Percentiles rank a stretch among this genome's conserved stretches.
These are phyloP conservation scores for Trametes sanguinea DNA, from an alignment of 768 basidiomycete genomes.

Conservation along the genomic window DNA sequence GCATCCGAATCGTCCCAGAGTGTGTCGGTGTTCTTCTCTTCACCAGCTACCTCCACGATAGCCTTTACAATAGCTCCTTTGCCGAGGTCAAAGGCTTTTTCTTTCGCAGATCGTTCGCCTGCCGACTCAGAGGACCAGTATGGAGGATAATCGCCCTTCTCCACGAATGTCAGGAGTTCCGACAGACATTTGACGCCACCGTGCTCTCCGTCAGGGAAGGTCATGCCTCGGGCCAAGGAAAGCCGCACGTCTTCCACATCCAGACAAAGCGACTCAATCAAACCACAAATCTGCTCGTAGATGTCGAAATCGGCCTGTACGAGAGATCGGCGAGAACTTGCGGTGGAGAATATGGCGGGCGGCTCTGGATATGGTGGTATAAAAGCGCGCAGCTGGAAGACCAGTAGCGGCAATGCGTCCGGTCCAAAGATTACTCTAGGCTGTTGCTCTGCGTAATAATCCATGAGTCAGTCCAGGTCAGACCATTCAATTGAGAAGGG, in stretches of 20 bases:
- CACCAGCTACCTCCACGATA: constrained; percentile 83
- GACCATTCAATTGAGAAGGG: background rate
- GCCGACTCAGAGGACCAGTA: constrained; percentile 54
- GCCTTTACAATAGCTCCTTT: constrained; percentile 86
- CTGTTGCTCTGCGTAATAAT: constrained; percentile 27
- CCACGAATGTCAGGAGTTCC: constrained; percentile 72
- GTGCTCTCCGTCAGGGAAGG: constrained; percentile 56
- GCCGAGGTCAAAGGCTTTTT: constrained; percentile 76
- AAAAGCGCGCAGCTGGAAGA: constrained; percentile 58
- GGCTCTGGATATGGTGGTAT: constrained; percentile 52
- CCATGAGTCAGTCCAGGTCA: background rate
- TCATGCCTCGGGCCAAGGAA: constrained; percentile 66
- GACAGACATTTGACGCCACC: constrained; percentile 58
- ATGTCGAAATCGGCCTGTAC: constrained; percentile 69
- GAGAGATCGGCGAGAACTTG: constrained; percentile 45
- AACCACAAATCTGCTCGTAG: constrained; percentile 72
- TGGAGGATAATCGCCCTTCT: constrained; percentile 65
- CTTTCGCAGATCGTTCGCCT: constrained; percentile 55
- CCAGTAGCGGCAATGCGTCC: constrained; percentile 64
- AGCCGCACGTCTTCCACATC: constrained; percentile 78
- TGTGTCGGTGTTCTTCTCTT: constrained; percentile 74
- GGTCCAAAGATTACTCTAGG: constrained; percentile 61
- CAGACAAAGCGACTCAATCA: constrained; percentile 75
- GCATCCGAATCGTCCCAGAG: constrained; percentile 71
- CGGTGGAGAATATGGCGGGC: constrained; percentile 41